These are phyloP conservation scores for Persicaria maculosa DNA, from an alignment of 148 eudicot species.

Conservation along the genomic window DNA sequence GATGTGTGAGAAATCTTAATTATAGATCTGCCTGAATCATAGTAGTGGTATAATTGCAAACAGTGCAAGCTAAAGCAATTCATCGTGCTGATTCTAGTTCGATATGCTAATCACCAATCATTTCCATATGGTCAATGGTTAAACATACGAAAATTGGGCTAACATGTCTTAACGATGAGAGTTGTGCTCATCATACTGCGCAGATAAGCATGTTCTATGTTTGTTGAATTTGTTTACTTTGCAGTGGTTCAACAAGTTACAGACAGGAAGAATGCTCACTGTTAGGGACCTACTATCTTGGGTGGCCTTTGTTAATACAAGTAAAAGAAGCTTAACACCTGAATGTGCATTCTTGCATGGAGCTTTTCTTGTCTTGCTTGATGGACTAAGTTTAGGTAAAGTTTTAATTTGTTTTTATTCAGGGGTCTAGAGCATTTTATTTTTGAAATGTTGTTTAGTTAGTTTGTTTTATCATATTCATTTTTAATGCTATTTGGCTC, in stretches of 20 bases:
- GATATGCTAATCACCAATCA: neutral
- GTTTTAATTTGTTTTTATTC: neutral
- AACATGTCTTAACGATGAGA: neutral
- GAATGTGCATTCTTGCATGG: constrained; percentile 73
- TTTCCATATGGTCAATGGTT: neutral
- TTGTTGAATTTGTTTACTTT: constrained; percentile 4
- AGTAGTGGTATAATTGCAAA: neutral
- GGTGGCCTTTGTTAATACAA: constrained; percentile 63
- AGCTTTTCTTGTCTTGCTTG: constrained; percentile 86
- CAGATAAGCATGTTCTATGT: neutral
- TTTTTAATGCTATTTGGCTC: neutral
- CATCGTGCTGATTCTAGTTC: neutral
- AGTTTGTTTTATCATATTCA: neutral
- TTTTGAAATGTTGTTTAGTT: neutral
- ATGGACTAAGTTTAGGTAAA: constrained; percentile 89
- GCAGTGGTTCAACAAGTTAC: constrained; percentile 89
- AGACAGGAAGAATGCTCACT: constrained; percentile 78
- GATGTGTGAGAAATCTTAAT: neutral
- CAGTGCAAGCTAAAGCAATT: neutral
- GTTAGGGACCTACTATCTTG: constrained; percentile 94
- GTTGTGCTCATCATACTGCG: neutral
- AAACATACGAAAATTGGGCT: neutral
- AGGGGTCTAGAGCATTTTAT: neutral
- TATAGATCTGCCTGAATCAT: neutral
- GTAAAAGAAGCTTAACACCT: constrained; percentile 43